Percentiles rank a stretch among this genome's conserved stretches.
Evolutionary conservation across 2,329 filamentous ascomycete genomes (phyloP).

Genomic region (Xylaria sp.): DNA sequence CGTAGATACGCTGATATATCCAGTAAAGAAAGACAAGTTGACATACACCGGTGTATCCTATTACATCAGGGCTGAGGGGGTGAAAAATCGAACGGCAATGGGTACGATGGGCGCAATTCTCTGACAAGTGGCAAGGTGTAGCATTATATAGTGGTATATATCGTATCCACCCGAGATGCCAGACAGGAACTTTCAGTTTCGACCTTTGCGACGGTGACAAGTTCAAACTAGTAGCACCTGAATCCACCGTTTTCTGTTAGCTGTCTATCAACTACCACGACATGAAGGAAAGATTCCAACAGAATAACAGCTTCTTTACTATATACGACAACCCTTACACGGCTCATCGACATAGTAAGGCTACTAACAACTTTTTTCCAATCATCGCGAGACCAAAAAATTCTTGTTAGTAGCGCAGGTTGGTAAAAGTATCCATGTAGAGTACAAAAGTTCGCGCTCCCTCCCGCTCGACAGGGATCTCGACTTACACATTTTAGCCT

Average conservation of each 20-base stretch:
- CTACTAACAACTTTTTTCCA: constrained; percentile 14
- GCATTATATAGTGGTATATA: background rate
- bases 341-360: background rate
- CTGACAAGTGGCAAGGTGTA: background rate
- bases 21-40: constrained; percentile 14
- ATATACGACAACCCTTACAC: background rate
- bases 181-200: constrained; percentile 24
- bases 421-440: background rate
- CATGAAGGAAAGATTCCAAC: background rate
- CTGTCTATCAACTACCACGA: constrained; percentile 9
- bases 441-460: constrained; percentile 16
- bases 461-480: constrained; percentile 30
- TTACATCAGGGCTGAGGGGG: constrained; percentile 11
- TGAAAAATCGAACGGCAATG: constrained; percentile 1
- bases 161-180: background rate
- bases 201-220: constrained; percentile 34
- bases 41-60: background rate
- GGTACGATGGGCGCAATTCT: constrained; percentile 7
- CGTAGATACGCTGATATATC: constrained; percentile 12
- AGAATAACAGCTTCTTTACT: background rate
- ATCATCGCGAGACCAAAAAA: background rate
- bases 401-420: background rate
- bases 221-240: constrained; percentile 35
- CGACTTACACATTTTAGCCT: constrained; percentile 39
- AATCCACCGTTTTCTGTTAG: constrained; percentile 20